phyloP scores from a whole-genome alignment of 768 basidiomycete genomes.

The Plicaturopsis crispa region DNA sequence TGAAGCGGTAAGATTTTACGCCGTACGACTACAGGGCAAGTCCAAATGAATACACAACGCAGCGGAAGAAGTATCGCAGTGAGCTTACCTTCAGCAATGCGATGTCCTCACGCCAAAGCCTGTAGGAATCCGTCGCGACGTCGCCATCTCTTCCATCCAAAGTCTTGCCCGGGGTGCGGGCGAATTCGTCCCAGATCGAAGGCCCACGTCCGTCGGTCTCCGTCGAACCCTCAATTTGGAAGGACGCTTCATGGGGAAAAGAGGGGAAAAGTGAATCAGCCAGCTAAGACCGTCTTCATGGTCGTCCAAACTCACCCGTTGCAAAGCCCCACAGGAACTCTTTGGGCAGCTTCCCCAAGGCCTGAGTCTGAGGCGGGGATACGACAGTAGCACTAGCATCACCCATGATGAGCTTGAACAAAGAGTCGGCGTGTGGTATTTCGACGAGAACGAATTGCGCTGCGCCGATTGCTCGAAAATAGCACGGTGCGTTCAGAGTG shows the following conservation, averaged over 20 bases:
- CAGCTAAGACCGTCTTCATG: not conserved
- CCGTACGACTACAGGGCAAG: no score
- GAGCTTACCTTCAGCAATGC: no score
- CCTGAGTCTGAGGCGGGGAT: no score
- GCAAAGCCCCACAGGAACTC: slow-evolving; percentile 70
- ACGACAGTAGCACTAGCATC: no score
- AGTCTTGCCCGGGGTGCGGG: slow-evolving; percentile 58
- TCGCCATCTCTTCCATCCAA: slow-evolving; percentile 61
- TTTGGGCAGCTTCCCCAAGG: slow-evolving; percentile 47
- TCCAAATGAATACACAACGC: no score
- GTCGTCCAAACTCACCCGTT: slow-evolving; percentile 38
- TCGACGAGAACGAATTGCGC: no score
- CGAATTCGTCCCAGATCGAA: slow-evolving; percentile 73
- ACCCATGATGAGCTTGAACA: no score
- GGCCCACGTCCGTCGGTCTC: slow-evolving; percentile 54
- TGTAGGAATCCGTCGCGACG: slow-evolving; percentile 66
- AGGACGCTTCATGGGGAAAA: slow-evolving; percentile 36
- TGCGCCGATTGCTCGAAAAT: no score
- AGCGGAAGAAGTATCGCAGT: no score
- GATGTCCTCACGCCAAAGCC: slow-evolving; percentile 60
- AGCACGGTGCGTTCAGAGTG: no score
- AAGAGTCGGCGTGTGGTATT: no score
- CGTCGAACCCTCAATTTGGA: slow-evolving; percentile 70
- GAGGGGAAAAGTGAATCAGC: slow-evolving; percentile 1
- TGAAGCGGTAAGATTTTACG: slow-evolving; percentile 70